phyloP scores from a whole-genome alignment of 805 yeast species.

The Komagataella pseudopastoris region DNA sequence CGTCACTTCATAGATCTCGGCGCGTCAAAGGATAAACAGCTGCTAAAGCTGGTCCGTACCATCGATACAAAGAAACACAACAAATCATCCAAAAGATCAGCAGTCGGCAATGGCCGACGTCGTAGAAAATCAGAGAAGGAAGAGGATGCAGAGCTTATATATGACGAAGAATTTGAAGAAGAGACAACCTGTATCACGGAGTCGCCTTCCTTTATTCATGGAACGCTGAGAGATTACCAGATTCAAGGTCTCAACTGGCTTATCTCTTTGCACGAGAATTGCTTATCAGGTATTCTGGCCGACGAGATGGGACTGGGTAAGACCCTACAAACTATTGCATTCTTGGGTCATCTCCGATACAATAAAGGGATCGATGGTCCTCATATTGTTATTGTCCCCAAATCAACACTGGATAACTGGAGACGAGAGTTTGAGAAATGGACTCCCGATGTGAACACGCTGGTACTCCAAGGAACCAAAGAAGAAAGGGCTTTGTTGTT shows the following conservation, averaged over 20 bases:
- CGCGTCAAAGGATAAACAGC: conserved; percentile 46
- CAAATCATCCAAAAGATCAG: conserved; percentile 4
- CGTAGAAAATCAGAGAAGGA: conserved; percentile 65
- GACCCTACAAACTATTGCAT: conserved; percentile 68
- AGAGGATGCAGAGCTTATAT: conserved; percentile 64
- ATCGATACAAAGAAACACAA: conserved; percentile 15
- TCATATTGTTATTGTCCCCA: conserved; percentile 64
- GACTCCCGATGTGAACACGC: conserved; percentile 68
- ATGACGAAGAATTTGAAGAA: conserved; percentile 22
- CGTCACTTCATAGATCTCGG: conserved; percentile 54
- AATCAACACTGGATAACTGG: conserved; percentile 76
- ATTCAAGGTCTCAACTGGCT: conserved; percentile 76
- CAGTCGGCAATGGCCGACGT: conserved; percentile 22
- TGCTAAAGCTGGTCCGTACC: conserved; percentile 35
- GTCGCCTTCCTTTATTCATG: conserved; percentile 40
- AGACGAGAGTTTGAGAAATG: conserved; percentile 60
- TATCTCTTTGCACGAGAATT: conserved; percentile 51
- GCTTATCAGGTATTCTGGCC: conserved; percentile 64
- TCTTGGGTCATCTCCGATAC: conserved; percentile 58
- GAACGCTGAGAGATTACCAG: conserved; percentile 59
- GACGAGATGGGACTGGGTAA: conserved; percentile 85
- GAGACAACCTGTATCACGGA: conserved; percentile 22
- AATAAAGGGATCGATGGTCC: conserved; percentile 53
- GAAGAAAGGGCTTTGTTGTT: conserved; percentile 47
- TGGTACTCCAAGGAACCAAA: conserved; percentile 65